phyloP scores from a whole-genome alignment of 108 stramenopile genomes.

The Pinguiococcus pyrenoidosus region DNA sequence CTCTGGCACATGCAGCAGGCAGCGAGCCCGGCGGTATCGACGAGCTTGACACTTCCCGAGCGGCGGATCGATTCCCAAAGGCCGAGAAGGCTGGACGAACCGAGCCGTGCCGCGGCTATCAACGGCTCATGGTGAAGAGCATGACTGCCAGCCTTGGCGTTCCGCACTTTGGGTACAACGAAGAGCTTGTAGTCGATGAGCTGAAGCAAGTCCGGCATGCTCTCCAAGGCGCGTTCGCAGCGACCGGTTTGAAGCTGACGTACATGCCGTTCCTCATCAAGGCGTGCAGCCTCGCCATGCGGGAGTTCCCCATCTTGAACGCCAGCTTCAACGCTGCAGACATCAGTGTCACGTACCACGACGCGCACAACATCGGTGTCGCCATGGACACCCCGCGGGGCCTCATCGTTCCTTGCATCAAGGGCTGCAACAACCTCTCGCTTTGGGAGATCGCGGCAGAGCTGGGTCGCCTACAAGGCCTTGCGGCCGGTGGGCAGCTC shows the following conservation, averaged over 20 bases:
- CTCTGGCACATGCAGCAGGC: no score
- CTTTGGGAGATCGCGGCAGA: conserved; percentile 71
- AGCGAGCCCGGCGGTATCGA: no score
- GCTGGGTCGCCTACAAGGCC: conserved; percentile 51
- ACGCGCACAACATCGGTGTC: conserved; percentile 79
- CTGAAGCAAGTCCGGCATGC: conserved; percentile 44
- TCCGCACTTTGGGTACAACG: conserved; percentile 89
- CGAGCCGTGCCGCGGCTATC: no score
- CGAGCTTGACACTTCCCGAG: no score
- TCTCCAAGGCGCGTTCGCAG: conserved; percentile 43
- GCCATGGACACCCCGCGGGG: conserved; percentile 91
- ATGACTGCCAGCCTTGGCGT: conserved; percentile 78
- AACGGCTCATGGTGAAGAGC: conserved; percentile 82
- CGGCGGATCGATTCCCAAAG: no score
- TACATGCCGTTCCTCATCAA: conserved; percentile 81
- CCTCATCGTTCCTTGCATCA: conserved; percentile 78
- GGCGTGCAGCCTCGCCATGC: conserved; percentile 67
- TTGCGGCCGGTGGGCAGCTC: conserved; percentile 32
- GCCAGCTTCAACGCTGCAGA: conserved; percentile 54
- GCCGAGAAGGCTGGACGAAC: no score
- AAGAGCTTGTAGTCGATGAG: conserved; percentile 67
- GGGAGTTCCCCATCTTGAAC: conserved; percentile 69
- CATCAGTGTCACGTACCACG: conserved; percentile 44
- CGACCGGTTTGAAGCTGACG: conserved; percentile 40
- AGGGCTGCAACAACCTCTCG: conserved; percentile 49